A percentile compares a stretch with the other conserved stretches of the same genome.
Conservation (phyloP, 75 land plant species). For the Picea glauca region DNA sequence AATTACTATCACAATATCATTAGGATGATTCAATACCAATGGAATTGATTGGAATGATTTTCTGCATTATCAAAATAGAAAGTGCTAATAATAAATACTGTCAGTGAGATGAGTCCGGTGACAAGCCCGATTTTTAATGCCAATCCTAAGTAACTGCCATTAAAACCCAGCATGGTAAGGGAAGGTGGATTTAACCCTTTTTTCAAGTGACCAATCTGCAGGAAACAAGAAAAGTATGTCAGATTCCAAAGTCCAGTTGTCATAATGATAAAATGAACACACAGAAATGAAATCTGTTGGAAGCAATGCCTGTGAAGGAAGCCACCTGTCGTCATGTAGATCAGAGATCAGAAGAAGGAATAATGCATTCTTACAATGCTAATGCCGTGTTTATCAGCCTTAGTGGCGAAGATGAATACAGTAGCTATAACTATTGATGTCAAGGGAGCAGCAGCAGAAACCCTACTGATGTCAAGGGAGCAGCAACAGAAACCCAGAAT, state of each 20-base stretch:
- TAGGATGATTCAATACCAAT: too few relatives aligned
- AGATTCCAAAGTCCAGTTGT: too few relatives aligned
- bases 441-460: too few relatives aligned
- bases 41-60: too few relatives aligned
- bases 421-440: too few relatives aligned
- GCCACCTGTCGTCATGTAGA: not conserved
- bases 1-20: too few relatives aligned
- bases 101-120: not conserved
- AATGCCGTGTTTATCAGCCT: slow-evolving; percentile 5
- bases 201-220: not conserved
- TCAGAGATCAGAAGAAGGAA: too few relatives aligned
- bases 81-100: slow-evolving; percentile 1
- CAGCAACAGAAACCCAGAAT: too few relatives aligned
- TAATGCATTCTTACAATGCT: slow-evolving; percentile 25
- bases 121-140: not conserved
- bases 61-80: too few relatives aligned
- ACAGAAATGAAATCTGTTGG: not conserved
- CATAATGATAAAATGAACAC: too few relatives aligned
- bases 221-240: not conserved
- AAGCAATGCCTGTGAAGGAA: not conserved
- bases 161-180: not conserved
- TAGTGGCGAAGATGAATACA: too few relatives aligned
- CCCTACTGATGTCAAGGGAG: too few relatives aligned
- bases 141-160: slow-evolving; percentile 3
- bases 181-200: slow-evolving; percentile 37